A percentile compares a stretch with the other conserved stretches of the same genome.
These are phyloP conservation scores for Pythium volutum DNA, from an alignment of 352 stramenopile genomes.

Conservation along the genomic window DNA sequence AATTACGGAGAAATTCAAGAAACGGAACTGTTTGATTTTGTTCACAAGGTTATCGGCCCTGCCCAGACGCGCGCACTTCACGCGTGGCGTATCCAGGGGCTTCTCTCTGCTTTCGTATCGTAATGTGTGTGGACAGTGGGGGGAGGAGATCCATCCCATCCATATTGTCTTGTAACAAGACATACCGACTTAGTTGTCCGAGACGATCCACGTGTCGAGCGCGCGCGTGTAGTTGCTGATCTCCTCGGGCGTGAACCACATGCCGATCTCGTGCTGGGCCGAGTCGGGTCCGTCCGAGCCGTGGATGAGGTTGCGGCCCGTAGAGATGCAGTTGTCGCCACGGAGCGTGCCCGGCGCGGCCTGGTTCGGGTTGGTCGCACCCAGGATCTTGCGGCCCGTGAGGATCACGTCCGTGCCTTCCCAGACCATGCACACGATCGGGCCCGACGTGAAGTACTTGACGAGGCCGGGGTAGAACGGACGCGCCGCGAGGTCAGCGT, in stretches of 20 bases:
- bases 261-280: slow-evolving; percentile 91
- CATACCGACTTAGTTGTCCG: slow-evolving; percentile 90
- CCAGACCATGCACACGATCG: slow-evolving; percentile 94
- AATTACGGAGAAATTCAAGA: neutral
- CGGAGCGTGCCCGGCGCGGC: slow-evolving; percentile 96
- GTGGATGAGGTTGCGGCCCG: slow-evolving; percentile 95
- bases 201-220: slow-evolving; percentile 86
- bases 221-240: slow-evolving; percentile 89
- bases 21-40: neutral
- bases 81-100: neutral
- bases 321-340: slow-evolving; percentile 95
- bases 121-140: neutral
- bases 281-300: slow-evolving; percentile 92
- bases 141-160: too few species aligned
- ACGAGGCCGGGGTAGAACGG: slow-evolving; percentile 95
- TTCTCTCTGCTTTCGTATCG: neutral
- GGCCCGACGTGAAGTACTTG: slow-evolving; percentile 95
- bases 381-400: slow-evolving; percentile 95
- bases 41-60: too few species aligned
- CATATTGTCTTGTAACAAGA: too few species aligned
- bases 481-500: slow-evolving; percentile 93
- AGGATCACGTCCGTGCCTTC: slow-evolving; percentile 93
- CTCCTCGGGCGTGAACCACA: slow-evolving; percentile 93
- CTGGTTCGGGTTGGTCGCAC: slow-evolving; percentile 95
- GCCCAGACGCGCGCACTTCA: neutral